Conservation (phyloP, 768 basidiomycete species). For the Russula compacta region DNA sequence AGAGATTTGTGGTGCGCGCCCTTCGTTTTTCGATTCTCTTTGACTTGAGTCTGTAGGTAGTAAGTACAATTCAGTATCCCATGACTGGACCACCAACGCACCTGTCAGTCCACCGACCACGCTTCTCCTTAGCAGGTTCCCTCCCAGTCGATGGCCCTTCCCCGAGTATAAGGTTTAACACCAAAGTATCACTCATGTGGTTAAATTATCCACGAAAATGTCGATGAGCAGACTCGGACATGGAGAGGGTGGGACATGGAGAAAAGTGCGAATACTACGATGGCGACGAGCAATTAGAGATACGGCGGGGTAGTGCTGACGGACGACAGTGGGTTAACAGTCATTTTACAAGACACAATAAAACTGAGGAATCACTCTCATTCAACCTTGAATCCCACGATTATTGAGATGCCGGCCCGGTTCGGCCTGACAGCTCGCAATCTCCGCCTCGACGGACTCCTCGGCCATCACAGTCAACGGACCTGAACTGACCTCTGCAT, state of each 20-base stretch:
- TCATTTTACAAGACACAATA: too few species aligned
- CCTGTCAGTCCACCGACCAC: constrained; percentile 20
- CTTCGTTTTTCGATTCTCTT: constrained; percentile 18
- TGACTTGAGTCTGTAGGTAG: constrained; percentile 16
- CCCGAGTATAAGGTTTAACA: constrained; percentile 16
- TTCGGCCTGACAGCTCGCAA: too few species aligned
- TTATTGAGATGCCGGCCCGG: too few species aligned
- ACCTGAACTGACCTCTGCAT: constrained; percentile 92
- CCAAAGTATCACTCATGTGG: constrained; percentile 16
- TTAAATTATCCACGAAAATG: not conserved
- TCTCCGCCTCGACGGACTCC: constrained; percentile 79
- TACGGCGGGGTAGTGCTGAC: too few species aligned
- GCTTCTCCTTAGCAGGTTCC: constrained; percentile 1
- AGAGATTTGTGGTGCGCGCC: not conserved
- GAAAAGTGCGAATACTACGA: too few species aligned
- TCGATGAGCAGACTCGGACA: too few species aligned
- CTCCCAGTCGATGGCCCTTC: constrained; percentile 6
- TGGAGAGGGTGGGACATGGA: too few species aligned
- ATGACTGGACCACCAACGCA: not conserved
- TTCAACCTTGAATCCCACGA: too few species aligned
- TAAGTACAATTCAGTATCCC: not conserved
- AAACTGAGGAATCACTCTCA: too few species aligned
- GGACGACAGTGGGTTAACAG: too few species aligned
- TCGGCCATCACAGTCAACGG: constrained; percentile 92
- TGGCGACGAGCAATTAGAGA: too few species aligned